Evolutionary conservation across 345 rosid species (phyloP).

Genomic region (Hirschfeldia incana): DNA sequence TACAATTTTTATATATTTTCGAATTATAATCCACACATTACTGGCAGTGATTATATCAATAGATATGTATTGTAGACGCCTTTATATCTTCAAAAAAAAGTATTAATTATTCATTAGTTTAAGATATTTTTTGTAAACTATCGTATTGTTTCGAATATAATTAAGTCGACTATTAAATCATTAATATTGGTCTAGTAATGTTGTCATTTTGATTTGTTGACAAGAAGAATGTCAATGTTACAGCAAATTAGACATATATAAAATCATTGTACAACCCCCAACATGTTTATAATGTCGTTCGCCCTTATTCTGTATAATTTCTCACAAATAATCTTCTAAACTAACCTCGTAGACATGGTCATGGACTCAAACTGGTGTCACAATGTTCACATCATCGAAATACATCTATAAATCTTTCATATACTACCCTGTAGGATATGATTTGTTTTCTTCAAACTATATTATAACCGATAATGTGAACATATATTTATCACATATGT

Average conservation of each 20-base stretch:
- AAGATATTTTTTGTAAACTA: neutral
- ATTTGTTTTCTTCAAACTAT: neutral
- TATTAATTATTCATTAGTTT: neutral
- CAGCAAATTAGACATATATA: neutral
- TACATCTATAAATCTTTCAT: neutral
- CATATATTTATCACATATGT: neutral
- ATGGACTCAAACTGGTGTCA: slow-evolving; percentile 13
- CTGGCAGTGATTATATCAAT: neutral
- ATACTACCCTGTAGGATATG: neutral
- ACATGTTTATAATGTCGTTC: neutral
- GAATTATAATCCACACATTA: neutral
- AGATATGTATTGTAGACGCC: neutral
- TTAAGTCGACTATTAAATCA: neutral
- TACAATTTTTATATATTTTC: neutral
- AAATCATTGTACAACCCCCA: neutral
- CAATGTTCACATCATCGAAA: slow-evolving; percentile 6
- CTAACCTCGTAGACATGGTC: neutral
- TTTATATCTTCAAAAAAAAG: neutral
- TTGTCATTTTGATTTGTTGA: slow-evolving; percentile 31
- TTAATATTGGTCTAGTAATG: neutral
- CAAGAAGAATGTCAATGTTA: slow-evolving; percentile 23
- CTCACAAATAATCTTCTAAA: neutral
- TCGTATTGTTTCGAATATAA: neutral
- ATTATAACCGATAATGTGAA: neutral
- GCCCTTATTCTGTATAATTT: neutral